Evolutionary conservation across 2,329 filamentous ascomycete genomes (phyloP).

Genomic region (Exophiala calicioides): DNA sequence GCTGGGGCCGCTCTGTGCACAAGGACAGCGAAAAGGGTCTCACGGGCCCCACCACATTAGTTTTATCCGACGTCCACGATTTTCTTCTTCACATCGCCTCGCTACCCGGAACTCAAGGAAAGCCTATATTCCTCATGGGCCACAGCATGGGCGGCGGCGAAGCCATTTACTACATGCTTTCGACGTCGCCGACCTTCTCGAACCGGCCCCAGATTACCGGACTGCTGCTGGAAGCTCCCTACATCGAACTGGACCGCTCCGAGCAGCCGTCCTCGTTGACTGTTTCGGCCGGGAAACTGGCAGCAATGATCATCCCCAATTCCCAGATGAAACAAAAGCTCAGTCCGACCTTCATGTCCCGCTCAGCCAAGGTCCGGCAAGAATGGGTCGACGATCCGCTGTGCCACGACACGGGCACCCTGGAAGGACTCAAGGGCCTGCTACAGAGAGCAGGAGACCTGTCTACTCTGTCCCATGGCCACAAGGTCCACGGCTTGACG

Average conservation of each 20-base stretch:
- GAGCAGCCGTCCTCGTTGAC: slow-evolving; percentile 65
- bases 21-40: slow-evolving; percentile 58
- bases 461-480: slow-evolving; percentile 50
- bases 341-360: slow-evolving; percentile 63
- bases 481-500: slow-evolving; percentile 13
- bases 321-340: slow-evolving; percentile 68
- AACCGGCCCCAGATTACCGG: slow-evolving; percentile 66
- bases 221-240: slow-evolving; percentile 75
- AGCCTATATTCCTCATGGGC: slow-evolving; percentile 79
- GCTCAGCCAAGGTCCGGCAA: slow-evolving; percentile 65
- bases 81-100: slow-evolving; percentile 63
- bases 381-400: slow-evolving; percentile 66
- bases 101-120: slow-evolving; percentile 36
- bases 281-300: slow-evolving; percentile 67
- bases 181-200: slow-evolving; percentile 40
- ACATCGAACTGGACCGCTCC: slow-evolving; percentile 69
- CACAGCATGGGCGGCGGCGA: slow-evolving; percentile 90
- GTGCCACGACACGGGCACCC: slow-evolving; percentile 79
- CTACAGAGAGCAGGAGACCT: slow-evolving; percentile 70
- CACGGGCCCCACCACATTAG: slow-evolving; percentile 70
- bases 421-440: slow-evolving; percentile 76
- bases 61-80: slow-evolving; percentile 75
- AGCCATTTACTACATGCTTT: slow-evolving; percentile 61
- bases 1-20: slow-evolving; percentile 77
- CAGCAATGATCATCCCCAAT: slow-evolving; percentile 65